phyloP scores from a whole-genome alignment of 768 basidiomycete species.

The Ramaria rubella region DNA sequence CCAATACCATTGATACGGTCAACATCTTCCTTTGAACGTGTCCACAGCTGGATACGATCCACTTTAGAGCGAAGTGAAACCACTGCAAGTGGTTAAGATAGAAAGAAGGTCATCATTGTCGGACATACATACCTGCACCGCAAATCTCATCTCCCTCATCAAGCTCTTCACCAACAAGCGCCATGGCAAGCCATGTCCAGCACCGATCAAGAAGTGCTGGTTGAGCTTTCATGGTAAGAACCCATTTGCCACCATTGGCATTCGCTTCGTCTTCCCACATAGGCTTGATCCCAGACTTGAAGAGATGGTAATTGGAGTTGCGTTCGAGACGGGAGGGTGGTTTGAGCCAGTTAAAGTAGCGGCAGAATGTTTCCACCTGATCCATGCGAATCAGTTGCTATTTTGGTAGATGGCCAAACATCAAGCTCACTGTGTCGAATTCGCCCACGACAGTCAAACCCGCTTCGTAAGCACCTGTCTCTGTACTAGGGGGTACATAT shows the following conservation, averaged over 20 bases:
- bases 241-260: slow-evolving; percentile 91
- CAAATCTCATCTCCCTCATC: slow-evolving; percentile 60
- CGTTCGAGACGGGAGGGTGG: slow-evolving; percentile 82
- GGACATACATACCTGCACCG: slow-evolving; percentile 34
- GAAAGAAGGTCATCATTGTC: neutral
- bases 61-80: slow-evolving; percentile 82
- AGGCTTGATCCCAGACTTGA: slow-evolving; percentile 90
- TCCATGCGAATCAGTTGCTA: neutral
- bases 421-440: slow-evolving; percentile 59
- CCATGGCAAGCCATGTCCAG: slow-evolving; percentile 90
- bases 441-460: slow-evolving; percentile 81
- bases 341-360: slow-evolving; percentile 92
- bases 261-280: slow-evolving; percentile 98
- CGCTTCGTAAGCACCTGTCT: slow-evolving; percentile 76
- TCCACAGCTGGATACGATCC: slow-evolving; percentile 91
- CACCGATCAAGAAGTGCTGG: slow-evolving; percentile 73
- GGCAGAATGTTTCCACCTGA: slow-evolving; percentile 70
- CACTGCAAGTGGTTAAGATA: slow-evolving; percentile 69
- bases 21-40: slow-evolving; percentile 76
- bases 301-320: slow-evolving; percentile 92
- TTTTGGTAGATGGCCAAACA: neutral
- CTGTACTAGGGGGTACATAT: slow-evolving; percentile 32
- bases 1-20: slow-evolving; percentile 81
- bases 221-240: slow-evolving; percentile 85
- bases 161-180: slow-evolving; percentile 72